Conservation (phyloP, 192 early-diverging fungal genomes). For the Geosiphon pyriformis region DNA sequence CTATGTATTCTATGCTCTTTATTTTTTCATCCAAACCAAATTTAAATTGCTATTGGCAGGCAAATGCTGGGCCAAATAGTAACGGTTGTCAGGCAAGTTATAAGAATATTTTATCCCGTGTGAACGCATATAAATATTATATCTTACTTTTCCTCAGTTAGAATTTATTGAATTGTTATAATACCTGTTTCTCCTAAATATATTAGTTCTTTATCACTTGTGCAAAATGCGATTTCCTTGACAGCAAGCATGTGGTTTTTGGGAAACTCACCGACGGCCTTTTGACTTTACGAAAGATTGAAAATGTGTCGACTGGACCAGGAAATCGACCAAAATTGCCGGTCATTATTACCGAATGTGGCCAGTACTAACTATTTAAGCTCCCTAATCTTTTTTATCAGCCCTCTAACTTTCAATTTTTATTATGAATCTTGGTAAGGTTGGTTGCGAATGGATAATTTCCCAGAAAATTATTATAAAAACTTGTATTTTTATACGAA, state of each 20-base stretch:
- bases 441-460: no score
- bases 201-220: constrained; percentile 91
- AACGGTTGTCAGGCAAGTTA: constrained; percentile 76
- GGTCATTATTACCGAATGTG: constrained; percentile 67
- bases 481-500: no score
- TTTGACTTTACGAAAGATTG: constrained; percentile 86
- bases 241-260: constrained; percentile 88
- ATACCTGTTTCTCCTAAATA: no score
- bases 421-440: no score
- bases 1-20: no score
- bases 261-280: constrained; percentile 81
- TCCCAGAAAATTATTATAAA: no score
- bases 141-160: not conserved
- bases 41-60: no score
- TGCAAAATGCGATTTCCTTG: constrained; percentile 78
- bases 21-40: no score
- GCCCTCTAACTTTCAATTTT: no score
- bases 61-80: constrained; percentile 77
- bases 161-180: constrained; percentile 1
- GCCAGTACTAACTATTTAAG: constrained; percentile 36
- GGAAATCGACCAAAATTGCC: constrained; percentile 82
- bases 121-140: not conserved
- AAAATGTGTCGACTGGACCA: constrained; percentile 85
- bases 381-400: no score
- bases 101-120: not conserved